Base-by-base conservation (phyloP, 257 asterid genomes). In the Solanum pinnatisectum region DNA sequence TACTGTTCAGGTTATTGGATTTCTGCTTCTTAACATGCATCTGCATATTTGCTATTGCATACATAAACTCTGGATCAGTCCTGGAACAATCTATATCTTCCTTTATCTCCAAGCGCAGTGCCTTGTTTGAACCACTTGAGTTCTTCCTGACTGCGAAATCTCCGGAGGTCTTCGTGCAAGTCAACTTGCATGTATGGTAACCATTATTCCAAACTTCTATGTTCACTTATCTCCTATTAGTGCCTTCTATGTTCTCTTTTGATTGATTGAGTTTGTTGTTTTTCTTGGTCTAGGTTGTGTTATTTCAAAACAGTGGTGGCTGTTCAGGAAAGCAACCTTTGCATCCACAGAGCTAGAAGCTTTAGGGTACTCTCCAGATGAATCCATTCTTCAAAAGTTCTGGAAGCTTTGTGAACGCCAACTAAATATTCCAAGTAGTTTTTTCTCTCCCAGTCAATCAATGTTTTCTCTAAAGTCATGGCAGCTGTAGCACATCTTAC, bases 21-120 rank as follows among this genome's bases (percentile, higher is more conserved):
- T 44, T 44, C 52, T 44, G 2, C 52, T 44, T 12, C 16, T 11
- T 1, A 96, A 96, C 93, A 95, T 97, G 99, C 94, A 90, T 93
- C 90, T 96, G 92, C 94, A 97, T 92, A 95, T 96, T 92, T 89
- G 93, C 49, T 96, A 98, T 98, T 91, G n/a, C n/a, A n/a, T n/a
- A n/a, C 82, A 23, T 92, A 88, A 91, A 92, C 25, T 92, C 93
- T 90, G 96, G 94, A 65, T 92, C 92, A 73, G 98, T 97, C 86
- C 81, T 94, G 2, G 98, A 96, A 93, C 89, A 91, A 79, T 90
- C 92, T 46, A 35, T 96, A 87, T 89, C 94, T 91, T 94, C 95
- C 84, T 93, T 95, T 86, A 46, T 91, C 60, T 90, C 71, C 86
- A 96, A 95, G 89, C 96, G 97, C 49, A 91, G 77, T 91, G 90